A percentile compares a stretch with the other conserved stretches of the same genome.
phyloP scores from a whole-genome alignment of 495 filamentous ascomycete genomes.

The Saxophila tyrrhenica region DNA sequence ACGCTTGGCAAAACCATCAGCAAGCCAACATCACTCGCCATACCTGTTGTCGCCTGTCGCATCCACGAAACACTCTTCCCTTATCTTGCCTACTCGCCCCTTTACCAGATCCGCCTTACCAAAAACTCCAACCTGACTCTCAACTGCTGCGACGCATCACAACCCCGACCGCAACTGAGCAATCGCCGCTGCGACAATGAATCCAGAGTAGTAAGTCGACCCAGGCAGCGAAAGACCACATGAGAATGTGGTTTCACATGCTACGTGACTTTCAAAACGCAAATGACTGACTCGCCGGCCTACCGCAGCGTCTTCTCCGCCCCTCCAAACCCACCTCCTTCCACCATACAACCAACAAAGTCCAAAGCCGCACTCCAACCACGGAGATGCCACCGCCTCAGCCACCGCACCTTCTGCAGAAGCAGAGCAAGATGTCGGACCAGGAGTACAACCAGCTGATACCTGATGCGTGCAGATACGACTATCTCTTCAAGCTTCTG shows the following conservation, averaged over 20 bases:
- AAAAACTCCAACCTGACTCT: background rate
- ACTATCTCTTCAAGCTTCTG: constrained; percentile 99
- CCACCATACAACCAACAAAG: background rate
- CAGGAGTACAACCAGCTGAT: background rate
- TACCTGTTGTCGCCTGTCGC: too few species aligned
- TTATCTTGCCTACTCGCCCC: background rate
- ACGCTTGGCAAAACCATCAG: too few species aligned
- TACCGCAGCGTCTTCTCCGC: background rate
- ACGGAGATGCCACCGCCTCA: constrained; percentile 2
- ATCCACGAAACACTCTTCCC: too few species aligned
- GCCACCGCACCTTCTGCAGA: background rate
- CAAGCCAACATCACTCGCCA: too few species aligned
- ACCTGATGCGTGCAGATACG: constrained; percentile 59
- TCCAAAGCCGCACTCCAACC: background rate
- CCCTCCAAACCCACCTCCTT: background rate
- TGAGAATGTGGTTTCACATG: background rate
- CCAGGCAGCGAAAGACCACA: background rate
- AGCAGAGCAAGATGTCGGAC: background rate
- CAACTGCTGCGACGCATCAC: background rate
- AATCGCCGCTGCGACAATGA: constrained; percentile 51
- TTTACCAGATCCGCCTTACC: too few species aligned
- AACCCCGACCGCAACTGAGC: background rate
- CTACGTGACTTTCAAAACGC: background rate
- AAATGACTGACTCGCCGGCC: background rate
- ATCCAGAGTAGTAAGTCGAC: constrained; percentile 79